phyloP scores from a whole-genome alignment of 2,329 filamentous ascomycete species.

The Monosporascus cannonballus region DNA sequence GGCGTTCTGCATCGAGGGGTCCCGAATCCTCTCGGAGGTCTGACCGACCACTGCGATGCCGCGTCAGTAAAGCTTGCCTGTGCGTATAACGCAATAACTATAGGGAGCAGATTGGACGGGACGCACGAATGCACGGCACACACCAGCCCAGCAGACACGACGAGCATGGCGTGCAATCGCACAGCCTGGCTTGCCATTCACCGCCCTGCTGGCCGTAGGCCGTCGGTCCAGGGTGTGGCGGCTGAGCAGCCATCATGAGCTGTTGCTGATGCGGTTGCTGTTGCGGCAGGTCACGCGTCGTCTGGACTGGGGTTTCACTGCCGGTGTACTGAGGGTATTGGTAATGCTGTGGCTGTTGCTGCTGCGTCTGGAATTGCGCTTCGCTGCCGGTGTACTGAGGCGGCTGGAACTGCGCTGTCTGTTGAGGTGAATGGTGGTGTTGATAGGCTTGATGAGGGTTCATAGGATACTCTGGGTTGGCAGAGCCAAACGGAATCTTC shows the following conservation, averaged over 20 bases:
- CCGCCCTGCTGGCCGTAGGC: conserved; percentile 17
- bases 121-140: conserved; percentile 25
- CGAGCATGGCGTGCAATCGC: conserved; percentile 21
- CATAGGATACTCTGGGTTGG: too few relatives aligned
- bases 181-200: conserved; percentile 24
- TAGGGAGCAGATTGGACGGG: background rate
- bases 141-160: conserved; percentile 23
- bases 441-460: too few relatives aligned
- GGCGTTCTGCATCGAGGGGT: conserved; percentile 22
- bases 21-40: conserved; percentile 24
- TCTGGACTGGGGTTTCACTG: too few relatives aligned
- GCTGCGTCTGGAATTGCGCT: background rate
- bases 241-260: background rate
- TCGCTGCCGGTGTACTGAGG: background rate
- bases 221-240: conserved; percentile 3
- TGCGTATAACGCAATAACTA: background rate
- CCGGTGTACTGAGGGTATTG: background rate
- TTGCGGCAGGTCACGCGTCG: background rate
- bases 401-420: background rate
- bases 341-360: background rate
- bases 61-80: background rate
- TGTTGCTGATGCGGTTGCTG: conserved; percentile 1
- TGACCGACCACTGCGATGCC: conserved; percentile 22
- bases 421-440: too few relatives aligned
- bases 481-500: too few relatives aligned